Evolutionary conservation across 2,329 filamentous ascomycete genomes (phyloP), one percentile per base, ranked within the genome.

Genomic region (Trichoderma gracile): DNA sequence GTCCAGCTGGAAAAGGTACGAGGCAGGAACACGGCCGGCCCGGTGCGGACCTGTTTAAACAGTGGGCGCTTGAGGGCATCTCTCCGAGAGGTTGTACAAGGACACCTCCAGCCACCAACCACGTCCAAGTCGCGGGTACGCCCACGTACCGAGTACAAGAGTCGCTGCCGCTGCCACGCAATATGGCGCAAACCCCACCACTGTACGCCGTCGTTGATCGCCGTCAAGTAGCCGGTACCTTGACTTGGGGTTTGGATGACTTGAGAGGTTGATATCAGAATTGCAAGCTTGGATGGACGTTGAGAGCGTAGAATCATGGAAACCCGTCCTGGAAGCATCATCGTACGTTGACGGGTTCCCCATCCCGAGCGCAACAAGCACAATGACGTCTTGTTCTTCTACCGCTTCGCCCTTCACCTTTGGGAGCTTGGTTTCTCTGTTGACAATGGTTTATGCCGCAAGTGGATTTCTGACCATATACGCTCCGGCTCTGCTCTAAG

Each of bases 181-280:
- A 62, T 62, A 62, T 62, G 58, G 47, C 58, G 58, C 58, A 62
- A 33, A 62, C 58, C 58, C 58, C 58, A 62, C 58, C 38, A 40
- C 8, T 21, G 19, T 49, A 30, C 25, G 25, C 30, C 1, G 49
- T 30, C 49, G 25, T 38, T 52, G 57, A 62, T 62, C 49, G 43
- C 40, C 55, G 25, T 38, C 55, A 58, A 30, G 55, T 58, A 58
- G 47, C 43, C 55, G 43, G 49, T 58, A 58, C 55, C n/a, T 47
- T 14, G 15, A n/a, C 40, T 12, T 52, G 17, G 19, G 23, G 19
- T 21, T 19, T 23, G 30, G 30, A 33, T 33, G 49, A n/a, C 49
- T 33, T 3, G 49, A 33, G n/a, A 33, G n/a, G 25, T 27, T 33
- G 49, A 38, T 52, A 52, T 52, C 49, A 52, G 27, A 52, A 52